phyloP scores from a whole-genome alignment of 1,139 yeast genomes.

The Wickerhamomyces sp. region DNA sequence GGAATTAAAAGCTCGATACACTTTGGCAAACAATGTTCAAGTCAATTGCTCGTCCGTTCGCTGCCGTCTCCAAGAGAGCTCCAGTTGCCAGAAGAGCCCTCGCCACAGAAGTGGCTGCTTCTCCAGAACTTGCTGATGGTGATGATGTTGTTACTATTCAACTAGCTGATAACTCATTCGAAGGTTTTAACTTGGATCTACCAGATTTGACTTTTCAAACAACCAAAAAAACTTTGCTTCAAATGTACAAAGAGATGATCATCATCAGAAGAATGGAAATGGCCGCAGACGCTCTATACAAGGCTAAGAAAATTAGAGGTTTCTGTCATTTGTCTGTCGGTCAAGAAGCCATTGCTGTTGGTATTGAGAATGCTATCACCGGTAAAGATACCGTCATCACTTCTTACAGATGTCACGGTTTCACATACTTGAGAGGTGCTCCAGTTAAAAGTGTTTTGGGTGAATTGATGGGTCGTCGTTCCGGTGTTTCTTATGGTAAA shows the following conservation, averaged over 20 bases:
- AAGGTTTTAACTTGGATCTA: conserved; percentile 76
- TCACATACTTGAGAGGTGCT: conserved; percentile 94
- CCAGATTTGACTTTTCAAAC: conserved; percentile 74
- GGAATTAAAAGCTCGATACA: too few species aligned
- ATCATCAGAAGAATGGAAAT: conserved; percentile 95
- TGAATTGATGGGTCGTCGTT: conserved; percentile 93
- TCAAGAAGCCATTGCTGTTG: conserved; percentile 98
- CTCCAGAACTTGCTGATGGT: conserved; percentile 14
- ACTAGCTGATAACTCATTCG: conserved; percentile 77
- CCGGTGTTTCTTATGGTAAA: conserved; percentile 94
- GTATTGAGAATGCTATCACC: conserved; percentile 92
- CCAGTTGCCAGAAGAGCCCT: conserved; percentile 17
- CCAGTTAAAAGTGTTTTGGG: conserved; percentile 87
- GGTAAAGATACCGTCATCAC: conserved; percentile 85
- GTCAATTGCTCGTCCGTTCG: conserved; percentile 8
- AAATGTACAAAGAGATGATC: conserved; percentile 97
- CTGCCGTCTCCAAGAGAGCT: conserved; percentile 5
- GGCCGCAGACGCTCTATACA: conserved; percentile 97
- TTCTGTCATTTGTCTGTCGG: conserved; percentile 99
- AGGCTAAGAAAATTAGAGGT: conserved; percentile 97
- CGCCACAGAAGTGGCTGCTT: conserved; percentile 20
- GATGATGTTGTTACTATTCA: conserved; percentile 22
- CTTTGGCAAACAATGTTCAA: conserved; percentile 9
- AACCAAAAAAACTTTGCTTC: conserved; percentile 70
- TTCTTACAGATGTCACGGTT: conserved; percentile 98